Evolutionary conservation across 2,329 filamentous ascomycete species (phyloP), one percentile per base, ranked within the genome.

Genomic region (Tolypocladium tropicale): DNA sequence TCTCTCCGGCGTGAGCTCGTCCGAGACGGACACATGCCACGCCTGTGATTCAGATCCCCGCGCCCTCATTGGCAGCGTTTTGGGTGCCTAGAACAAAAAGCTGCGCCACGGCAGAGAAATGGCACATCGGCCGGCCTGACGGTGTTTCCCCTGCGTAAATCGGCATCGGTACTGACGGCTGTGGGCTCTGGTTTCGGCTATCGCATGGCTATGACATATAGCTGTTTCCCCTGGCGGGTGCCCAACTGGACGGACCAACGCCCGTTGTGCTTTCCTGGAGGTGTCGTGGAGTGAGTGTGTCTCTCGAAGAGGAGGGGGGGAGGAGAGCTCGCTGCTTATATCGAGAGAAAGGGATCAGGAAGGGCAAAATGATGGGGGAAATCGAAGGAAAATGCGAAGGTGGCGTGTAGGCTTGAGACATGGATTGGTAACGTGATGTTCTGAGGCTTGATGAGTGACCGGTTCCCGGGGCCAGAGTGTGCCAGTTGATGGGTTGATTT

Each of bases 1-100:
- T 46, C 7, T 30, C 10, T 43, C 54, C 55, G 51, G 55, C n/a
- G n/a, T 54, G 57, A 36, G 41, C 30, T 43, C 52, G 51, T 18
- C 21, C 37, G 48, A 53, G 55, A 56, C 54, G 52, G 28, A 11
- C 23, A 32, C 43, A 52, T 54, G 36, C 39, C 43, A 46, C 41
- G 23, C 43, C 43, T 25, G 25, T 48, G 43, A 28, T 28, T 28
- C 43, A 46, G 7, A 28, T 25, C 46, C 46, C 3, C 10, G 23
- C 6, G 23, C 46, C 25, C 9, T n/a, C 46, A 28, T 30, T 49
- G 46, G 46, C 46, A 10, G 12, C n/a, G 46, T 49, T 49, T 32
- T n/a, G 25, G 46, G 11, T 49, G 43, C 43, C 43, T 46, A 12
- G 25, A 16, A 23, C 43, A 25, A 9, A 16, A 4, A 5, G n/a